A percentile compares a stretch with the other conserved stretches of the same genome.
Evolutionary conservation across 768 basidiomycete genomes (phyloP).

Genomic region (Agrocybe praecox): DNA sequence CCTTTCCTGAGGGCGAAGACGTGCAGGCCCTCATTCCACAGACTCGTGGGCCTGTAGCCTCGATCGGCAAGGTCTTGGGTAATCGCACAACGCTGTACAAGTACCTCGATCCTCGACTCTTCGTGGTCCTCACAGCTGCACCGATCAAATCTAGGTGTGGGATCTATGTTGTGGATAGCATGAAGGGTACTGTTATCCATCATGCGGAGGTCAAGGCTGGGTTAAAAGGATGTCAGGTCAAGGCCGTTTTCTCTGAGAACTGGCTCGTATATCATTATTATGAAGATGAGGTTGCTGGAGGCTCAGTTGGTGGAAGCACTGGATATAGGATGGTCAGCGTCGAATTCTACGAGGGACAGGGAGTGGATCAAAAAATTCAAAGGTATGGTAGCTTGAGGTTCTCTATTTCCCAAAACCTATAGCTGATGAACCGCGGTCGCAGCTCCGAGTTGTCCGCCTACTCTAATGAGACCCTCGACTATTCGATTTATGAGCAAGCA

Average conservation of each 20-base stretch:
- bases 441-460: constrained; percentile 48
- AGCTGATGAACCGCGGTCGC: background rate
- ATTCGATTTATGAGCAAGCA: constrained; percentile 67
- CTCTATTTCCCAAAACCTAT: background rate
- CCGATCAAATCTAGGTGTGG: constrained; percentile 44
- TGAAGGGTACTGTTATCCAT: constrained; percentile 79
- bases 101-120: constrained; percentile 85
- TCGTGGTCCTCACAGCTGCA: constrained; percentile 61
- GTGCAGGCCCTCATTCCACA: constrained; percentile 56
- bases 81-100: constrained; percentile 92
- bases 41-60: constrained; percentile 60
- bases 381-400: constrained; percentile 51
- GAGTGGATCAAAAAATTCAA: constrained; percentile 64
- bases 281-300: constrained; percentile 52
- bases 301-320: constrained; percentile 51
- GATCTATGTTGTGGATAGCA: constrained; percentile 78
- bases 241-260: constrained; percentile 79
- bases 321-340: constrained; percentile 78
- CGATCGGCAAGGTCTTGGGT: constrained; percentile 82
- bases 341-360: constrained; percentile 84
- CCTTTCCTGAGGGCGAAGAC: constrained; percentile 52
- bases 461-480: constrained; percentile 51
- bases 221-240: constrained; percentile 58
- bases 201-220: constrained; percentile 52
- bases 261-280: constrained; percentile 93